Evolutionary conservation across 306 rosid species (phyloP).

Genomic region (Corylus americana): DNA sequence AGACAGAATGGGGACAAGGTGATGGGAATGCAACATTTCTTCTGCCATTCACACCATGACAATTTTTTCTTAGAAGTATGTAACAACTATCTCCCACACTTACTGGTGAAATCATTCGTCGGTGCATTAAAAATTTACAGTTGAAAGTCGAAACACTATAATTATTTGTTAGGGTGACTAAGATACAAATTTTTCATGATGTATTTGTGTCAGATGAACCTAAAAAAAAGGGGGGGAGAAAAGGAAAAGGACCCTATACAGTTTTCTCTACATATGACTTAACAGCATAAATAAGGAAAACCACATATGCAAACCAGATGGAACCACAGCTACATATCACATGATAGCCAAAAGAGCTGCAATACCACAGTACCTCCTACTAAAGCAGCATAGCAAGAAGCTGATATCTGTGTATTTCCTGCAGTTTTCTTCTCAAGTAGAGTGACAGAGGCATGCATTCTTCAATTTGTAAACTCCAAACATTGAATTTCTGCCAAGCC

Average conservation of each 20-base stretch:
- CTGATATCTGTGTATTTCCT: conserved; percentile 13
- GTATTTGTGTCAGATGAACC: conserved; percentile 47
- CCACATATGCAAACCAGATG: conserved; percentile 42
- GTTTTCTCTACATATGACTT: conserved; percentile 40
- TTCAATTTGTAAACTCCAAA: conserved; percentile 4
- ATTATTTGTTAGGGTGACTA: conserved; percentile 30
- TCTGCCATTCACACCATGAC: background rate
- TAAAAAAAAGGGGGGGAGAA: conserved; percentile 24
- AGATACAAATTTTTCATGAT: conserved; percentile 44
- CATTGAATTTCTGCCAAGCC: conserved; percentile 14
- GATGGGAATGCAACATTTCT: background rate
- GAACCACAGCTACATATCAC: conserved; percentile 13
- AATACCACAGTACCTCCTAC: conserved; percentile 19
- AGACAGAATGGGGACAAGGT: background rate
- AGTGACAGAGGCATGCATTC: background rate
- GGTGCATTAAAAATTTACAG: conserved; percentile 20
- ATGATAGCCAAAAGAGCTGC: conserved; percentile 7
- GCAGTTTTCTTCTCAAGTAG: conserved; percentile 22
- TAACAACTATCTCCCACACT: background rate
- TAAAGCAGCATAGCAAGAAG: conserved; percentile 29
- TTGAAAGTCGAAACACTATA: conserved; percentile 25
- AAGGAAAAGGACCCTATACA: conserved; percentile 45
- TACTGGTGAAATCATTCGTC: conserved; percentile 8
- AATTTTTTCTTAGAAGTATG: background rate
- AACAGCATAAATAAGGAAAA: conserved; percentile 41